Percentiles rank a stretch among this genome's conserved stretches.
phyloP scores from a whole-genome alignment of 2,329 filamentous ascomycete genomes.

The Cryphonectria japonica region DNA sequence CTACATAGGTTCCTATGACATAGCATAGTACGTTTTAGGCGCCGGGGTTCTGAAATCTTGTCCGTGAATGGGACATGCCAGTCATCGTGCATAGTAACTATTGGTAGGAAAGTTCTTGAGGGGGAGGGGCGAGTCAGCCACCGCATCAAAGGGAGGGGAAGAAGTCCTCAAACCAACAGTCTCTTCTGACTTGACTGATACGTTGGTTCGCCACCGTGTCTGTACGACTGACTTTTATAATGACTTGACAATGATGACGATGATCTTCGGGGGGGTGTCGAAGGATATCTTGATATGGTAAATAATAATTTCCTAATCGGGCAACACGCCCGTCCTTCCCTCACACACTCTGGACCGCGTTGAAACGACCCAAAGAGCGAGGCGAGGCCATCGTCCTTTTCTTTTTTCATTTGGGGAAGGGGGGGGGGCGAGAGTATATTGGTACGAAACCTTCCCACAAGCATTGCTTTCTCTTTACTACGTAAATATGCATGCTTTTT shows the following conservation, averaged over 20 bases:
- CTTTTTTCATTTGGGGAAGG: neutral
- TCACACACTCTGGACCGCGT: neutral
- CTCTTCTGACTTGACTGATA: neutral
- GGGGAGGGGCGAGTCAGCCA: neutral
- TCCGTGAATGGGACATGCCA: neutral
- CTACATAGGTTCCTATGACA: neutral
- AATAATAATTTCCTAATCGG: neutral
- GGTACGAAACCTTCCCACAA: neutral
- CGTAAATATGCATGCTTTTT: neutral
- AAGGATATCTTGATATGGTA: neutral
- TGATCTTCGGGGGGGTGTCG: neutral
- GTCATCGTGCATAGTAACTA: neutral
- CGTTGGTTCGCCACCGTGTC: neutral
- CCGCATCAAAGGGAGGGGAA: neutral
- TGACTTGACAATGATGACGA: neutral
- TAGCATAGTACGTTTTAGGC: neutral
- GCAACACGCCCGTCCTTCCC: neutral
- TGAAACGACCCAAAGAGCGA: neutral
- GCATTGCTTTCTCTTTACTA: neutral
- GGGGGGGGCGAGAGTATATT: no score
- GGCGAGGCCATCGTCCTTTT: neutral
- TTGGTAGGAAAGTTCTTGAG: neutral
- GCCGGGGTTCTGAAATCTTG: neutral
- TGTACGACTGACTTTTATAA: neutral
- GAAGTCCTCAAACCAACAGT: no score